Evolutionary conservation across 2,329 filamentous ascomycete genomes (phyloP).

Genomic region (Pseudogymnoascus sp.): DNA sequence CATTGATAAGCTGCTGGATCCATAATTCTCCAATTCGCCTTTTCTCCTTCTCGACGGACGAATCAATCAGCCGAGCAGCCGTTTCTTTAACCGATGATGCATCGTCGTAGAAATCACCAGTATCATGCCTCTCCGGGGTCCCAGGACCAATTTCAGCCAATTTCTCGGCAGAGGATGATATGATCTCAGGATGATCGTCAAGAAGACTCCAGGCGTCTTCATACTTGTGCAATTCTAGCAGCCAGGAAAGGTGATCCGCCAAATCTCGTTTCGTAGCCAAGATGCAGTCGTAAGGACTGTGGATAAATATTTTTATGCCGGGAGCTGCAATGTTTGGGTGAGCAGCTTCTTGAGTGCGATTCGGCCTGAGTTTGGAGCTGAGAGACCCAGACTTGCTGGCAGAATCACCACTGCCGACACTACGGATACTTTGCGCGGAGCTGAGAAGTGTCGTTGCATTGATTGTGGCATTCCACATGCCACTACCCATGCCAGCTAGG

Average conservation of each 20-base stretch:
- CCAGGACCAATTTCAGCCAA: conserved; percentile 33
- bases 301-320: conserved; percentile 80
- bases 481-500: conserved; percentile 60
- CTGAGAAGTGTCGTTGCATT: conserved; percentile 83
- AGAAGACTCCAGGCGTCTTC: conserved; percentile 83
- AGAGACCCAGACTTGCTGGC: conserved; percentile 37
- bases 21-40: conserved; percentile 85
- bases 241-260: conserved; percentile 76
- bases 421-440: conserved; percentile 70
- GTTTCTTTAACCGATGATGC: conserved; percentile 54
- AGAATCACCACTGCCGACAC: conserved; percentile 47
- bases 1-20: conserved; percentile 75
- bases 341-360: conserved; percentile 10
- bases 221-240: conserved; percentile 73
- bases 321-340: conserved; percentile 32
- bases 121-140: conserved; percentile 30
- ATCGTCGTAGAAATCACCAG: conserved; percentile 65
- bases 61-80: conserved; percentile 48
- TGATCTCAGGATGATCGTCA: conserved; percentile 75
- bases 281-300: conserved; percentile 96
- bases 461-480: conserved; percentile 85
- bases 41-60: conserved; percentile 76
- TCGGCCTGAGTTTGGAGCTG: conserved; percentile 35
- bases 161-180: conserved; percentile 36
- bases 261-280: conserved; percentile 81